These are phyloP conservation scores for Angomonas deanei DNA, from an alignment of 208 protist species.

Conservation along the genomic window DNA sequence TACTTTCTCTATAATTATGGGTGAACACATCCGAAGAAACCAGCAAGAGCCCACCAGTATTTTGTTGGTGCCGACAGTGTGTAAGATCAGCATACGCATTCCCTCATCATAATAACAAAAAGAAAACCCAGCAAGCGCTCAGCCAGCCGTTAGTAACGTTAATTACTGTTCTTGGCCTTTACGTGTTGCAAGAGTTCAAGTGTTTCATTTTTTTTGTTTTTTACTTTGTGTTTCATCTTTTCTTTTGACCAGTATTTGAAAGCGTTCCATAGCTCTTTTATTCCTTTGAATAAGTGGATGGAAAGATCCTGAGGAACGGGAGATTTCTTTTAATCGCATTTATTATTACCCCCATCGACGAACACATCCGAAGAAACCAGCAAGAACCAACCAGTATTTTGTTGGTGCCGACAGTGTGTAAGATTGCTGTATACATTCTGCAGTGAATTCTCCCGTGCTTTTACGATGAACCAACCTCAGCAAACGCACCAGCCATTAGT, in stretches of 20 bases:
- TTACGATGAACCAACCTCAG: not conserved
- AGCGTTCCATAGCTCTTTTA: conserved; percentile 2
- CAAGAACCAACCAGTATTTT: conserved; percentile 21
- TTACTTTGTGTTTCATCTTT: not conserved
- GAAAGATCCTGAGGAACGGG: conserved; percentile 3
- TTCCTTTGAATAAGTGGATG: not conserved
- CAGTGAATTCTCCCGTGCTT: not conserved
- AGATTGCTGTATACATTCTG: conserved; percentile 11
- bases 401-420: conserved; percentile 37
- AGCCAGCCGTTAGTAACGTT: too few relatives aligned
- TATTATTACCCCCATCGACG: not conserved
- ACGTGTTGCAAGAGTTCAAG: too few relatives aligned
- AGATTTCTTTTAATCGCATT: not conserved
- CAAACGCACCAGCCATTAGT: not conserved
- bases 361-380: conserved; percentile 33
- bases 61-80: too few relatives aligned
- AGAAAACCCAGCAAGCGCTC: too few relatives aligned
- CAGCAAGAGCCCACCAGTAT: too few relatives aligned
- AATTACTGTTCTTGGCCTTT: too few relatives aligned
- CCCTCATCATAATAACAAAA: too few relatives aligned
- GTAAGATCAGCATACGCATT: too few relatives aligned
- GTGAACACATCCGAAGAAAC: too few relatives aligned
- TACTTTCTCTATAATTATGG: too few relatives aligned
- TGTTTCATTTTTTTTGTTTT: not conserved
- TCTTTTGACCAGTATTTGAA: not conserved